Percentiles rank a stretch among this genome's conserved stretches.
Evolutionary conservation across 805 yeast genomes (phyloP).

Genomic region (Teunomyces atbi): DNA sequence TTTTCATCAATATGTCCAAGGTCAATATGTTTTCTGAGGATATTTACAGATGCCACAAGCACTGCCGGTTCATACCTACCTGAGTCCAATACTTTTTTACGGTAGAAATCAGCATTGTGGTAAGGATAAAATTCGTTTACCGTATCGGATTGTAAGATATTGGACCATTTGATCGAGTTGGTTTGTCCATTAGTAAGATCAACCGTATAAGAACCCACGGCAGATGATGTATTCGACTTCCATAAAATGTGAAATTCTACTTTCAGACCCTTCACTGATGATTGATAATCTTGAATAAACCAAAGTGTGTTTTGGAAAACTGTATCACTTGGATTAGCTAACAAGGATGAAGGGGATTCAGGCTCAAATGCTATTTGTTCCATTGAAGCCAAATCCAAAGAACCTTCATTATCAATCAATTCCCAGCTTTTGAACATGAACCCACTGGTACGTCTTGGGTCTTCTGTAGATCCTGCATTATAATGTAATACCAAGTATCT

Average conservation of each 20-base stretch:
- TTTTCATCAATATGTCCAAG: conserved; percentile 10
- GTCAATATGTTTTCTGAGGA: conserved; percentile 45
- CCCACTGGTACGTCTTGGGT: conserved; percentile 8
- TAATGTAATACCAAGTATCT: conserved; percentile 17
- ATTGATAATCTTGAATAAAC: conserved; percentile 43
- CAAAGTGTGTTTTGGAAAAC: conserved; percentile 27
- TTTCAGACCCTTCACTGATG: neutral
- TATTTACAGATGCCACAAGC: conserved; percentile 51
- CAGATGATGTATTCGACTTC: conserved; percentile 61
- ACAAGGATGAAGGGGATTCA: conserved; percentile 10
- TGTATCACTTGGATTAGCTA: neutral
- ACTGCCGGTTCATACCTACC: conserved; percentile 48
- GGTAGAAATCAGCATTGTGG: conserved; percentile 38
- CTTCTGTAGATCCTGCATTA: conserved; percentile 12
- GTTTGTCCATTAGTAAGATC: conserved; percentile 14
- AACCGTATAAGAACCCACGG: conserved; percentile 15
- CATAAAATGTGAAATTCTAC: conserved; percentile 43
- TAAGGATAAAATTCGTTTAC: conserved; percentile 22
- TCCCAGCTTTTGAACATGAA: conserved; percentile 25
- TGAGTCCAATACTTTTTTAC: conserved; percentile 47
- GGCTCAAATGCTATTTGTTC: conserved; percentile 20
- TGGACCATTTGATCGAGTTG: conserved; percentile 14
- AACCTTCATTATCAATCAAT: conserved; percentile 8
- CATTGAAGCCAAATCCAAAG: conserved; percentile 9
- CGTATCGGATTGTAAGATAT: conserved; percentile 10